Evolutionary conservation across 352 stramenopile species (phyloP).

Genomic region (Blastocystis sp.): DNA sequence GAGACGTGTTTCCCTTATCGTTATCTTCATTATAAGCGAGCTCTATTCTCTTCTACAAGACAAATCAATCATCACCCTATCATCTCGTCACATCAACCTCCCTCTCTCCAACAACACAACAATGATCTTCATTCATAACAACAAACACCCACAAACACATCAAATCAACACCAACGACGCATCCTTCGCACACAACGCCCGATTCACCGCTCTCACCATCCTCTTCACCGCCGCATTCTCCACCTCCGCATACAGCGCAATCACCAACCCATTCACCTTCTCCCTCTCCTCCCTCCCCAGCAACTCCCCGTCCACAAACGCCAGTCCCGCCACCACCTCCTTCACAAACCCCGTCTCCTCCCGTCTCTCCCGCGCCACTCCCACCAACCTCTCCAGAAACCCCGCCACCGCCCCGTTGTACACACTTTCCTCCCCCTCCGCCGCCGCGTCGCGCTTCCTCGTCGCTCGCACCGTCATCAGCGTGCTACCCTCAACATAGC

Average conservation of each 20-base stretch:
- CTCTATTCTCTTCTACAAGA: too few relatives aligned
- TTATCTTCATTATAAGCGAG: too few relatives aligned
- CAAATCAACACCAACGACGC: neutral
- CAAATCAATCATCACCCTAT: too few relatives aligned
- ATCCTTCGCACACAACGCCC: neutral
- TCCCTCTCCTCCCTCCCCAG: neutral
- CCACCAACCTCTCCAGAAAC: neutral
- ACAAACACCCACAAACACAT: neutral
- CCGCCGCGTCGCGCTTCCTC: neutral
- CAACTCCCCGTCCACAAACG: conserved; percentile 21
- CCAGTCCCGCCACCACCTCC: neutral
- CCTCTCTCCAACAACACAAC: too few relatives aligned
- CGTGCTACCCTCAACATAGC: neutral
- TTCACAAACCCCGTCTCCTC: neutral
- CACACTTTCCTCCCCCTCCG: neutral
- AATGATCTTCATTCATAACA: too few relatives aligned
- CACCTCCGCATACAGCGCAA: neutral
- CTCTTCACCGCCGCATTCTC: neutral
- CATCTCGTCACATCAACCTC: too few relatives aligned
- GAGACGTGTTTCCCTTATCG: too few relatives aligned
- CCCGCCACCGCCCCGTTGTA: neutral
- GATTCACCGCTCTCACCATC: neutral
- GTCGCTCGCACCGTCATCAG: conserved; percentile 10
- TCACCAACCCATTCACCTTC: neutral
- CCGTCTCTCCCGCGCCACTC: neutral